Evolutionary conservation across 2,329 filamentous ascomycete species (phyloP).

Genomic region (Penicillium sp.): DNA sequence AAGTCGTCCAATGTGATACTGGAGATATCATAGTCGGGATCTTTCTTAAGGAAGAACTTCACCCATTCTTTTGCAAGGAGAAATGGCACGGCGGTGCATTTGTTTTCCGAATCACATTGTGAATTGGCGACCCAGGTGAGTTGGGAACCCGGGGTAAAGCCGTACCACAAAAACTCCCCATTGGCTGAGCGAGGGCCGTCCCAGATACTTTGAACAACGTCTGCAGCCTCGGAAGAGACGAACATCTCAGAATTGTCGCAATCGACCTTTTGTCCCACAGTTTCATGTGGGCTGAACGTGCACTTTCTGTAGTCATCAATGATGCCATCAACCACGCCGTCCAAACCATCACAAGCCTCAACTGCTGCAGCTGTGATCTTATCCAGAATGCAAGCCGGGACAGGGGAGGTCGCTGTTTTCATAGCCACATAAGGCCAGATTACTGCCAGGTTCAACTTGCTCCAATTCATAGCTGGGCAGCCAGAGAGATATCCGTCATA

Average conservation of each 20-base stretch:
- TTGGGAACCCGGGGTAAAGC: conserved; percentile 27
- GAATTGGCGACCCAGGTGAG: conserved; percentile 30
- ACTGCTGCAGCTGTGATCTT: conserved; percentile 37
- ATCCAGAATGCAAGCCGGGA: conserved; percentile 35
- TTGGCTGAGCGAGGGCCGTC: conserved; percentile 24
- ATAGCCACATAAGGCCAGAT: conserved; percentile 28
- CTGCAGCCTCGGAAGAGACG: conserved; percentile 15
- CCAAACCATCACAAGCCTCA: conserved; percentile 38
- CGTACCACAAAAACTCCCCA: conserved; percentile 35
- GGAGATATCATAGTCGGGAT: conserved; percentile 31
- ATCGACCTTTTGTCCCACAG: conserved; percentile 17
- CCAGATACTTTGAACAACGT: conserved; percentile 35
- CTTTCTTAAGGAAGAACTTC: conserved; percentile 31
- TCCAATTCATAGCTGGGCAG: conserved; percentile 1
- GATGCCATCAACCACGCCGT: conserved; percentile 27
- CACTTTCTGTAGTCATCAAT: conserved; percentile 14
- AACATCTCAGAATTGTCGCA: conserved; percentile 18
- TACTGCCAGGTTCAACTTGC: conserved; percentile 16
- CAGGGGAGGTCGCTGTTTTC: conserved; percentile 15
- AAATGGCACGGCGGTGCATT: conserved; percentile 29
- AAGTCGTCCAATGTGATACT: conserved; percentile 26
- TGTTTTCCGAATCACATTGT: conserved; percentile 21
- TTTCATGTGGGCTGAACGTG: conserved; percentile 25
- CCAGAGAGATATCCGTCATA: not conserved
- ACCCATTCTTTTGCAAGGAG: conserved; percentile 36